A percentile compares a stretch with the other conserved stretches of the same genome.
Conservation (phyloP, 139 green algal species). For the Chlamydomonas sp. region DNA sequence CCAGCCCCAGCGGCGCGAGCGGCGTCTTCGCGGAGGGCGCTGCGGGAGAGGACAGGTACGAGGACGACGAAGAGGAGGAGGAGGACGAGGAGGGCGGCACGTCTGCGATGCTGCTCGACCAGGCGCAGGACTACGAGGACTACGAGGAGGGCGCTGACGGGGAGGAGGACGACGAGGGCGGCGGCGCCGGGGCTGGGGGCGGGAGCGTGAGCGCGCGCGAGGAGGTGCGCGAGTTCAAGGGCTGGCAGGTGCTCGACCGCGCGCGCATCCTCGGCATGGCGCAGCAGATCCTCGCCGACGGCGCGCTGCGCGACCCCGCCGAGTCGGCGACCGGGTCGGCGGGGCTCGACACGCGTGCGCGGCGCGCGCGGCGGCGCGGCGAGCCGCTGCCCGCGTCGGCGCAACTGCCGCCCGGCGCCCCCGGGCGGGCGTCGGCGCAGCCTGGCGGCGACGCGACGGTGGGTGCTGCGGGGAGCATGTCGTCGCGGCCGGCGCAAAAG, state of each 20-base stretch:
- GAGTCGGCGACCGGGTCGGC: too few relatives aligned
- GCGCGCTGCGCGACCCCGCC: not conserved
- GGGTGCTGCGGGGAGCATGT: too few relatives aligned
- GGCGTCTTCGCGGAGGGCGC: not conserved
- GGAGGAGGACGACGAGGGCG: conserved; percentile 12
- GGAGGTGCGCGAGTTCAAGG: conserved; percentile 28
- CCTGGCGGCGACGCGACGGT: too few relatives aligned
- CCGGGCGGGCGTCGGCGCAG: too few relatives aligned
- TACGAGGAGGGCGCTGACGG: conserved; percentile 6
- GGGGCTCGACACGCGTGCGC: too few relatives aligned
- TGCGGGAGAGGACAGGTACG: not conserved
- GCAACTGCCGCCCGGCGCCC: too few relatives aligned
- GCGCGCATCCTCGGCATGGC: conserved; percentile 12
- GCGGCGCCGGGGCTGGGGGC: conserved; percentile 11
- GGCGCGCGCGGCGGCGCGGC: too few relatives aligned
- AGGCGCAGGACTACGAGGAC: conserved; percentile 7
- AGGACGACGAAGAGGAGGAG: conserved; percentile 11
- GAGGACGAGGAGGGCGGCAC: conserved; percentile 25
- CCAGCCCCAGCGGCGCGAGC: not conserved
- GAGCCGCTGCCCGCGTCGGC: too few relatives aligned
- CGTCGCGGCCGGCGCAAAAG: conserved; percentile 17
- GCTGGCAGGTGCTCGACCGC: conserved; percentile 33
- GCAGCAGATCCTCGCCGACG: conserved; percentile 11
- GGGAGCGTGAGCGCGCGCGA: conserved; percentile 23
- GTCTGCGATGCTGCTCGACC: too few relatives aligned